These are phyloP conservation scores for Dipteronia sinensis DNA, from an alignment of 345 rosid species.

Conservation along the genomic window DNA sequence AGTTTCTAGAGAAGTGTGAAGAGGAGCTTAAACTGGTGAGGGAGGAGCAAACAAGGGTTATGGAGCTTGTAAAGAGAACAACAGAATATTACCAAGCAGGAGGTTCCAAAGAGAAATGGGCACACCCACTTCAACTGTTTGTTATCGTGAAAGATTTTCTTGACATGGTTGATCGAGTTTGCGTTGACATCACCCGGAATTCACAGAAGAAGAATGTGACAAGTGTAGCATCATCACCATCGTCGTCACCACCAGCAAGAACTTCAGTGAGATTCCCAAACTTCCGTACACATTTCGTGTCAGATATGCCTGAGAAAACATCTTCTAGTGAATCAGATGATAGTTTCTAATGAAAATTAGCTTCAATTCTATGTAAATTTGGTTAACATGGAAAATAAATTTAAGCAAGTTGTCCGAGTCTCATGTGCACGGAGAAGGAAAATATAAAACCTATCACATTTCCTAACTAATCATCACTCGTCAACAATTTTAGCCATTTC, in stretches of 20 bases:
- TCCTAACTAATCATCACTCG: not conserved
- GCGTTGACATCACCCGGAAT: slow-evolving; percentile 55
- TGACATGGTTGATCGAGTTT: slow-evolving; percentile 75
- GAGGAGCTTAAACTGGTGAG: slow-evolving; percentile 57
- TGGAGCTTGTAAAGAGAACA: slow-evolving; percentile 70
- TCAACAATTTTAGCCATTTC: not conserved
- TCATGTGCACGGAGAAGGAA: not conserved
- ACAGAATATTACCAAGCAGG: slow-evolving; percentile 81
- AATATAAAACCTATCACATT: not conserved
- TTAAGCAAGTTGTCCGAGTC: not conserved
- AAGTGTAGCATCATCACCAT: slow-evolving; percentile 28
- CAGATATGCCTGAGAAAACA: slow-evolving; percentile 32
- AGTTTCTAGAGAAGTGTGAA: slow-evolving; percentile 59
- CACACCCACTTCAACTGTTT: slow-evolving; percentile 58
- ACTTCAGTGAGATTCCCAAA: slow-evolving; percentile 37
- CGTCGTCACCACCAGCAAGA: slow-evolving; percentile 30
- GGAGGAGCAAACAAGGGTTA: slow-evolving; percentile 58
- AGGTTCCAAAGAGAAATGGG: slow-evolving; percentile 42
- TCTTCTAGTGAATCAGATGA: slow-evolving; percentile 57
- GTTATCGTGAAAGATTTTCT: slow-evolving; percentile 76
- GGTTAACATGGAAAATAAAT: not conserved
- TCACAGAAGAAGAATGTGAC: slow-evolving; percentile 43
- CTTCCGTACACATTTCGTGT: slow-evolving; percentile 46
- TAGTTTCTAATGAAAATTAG: slow-evolving; percentile 34
- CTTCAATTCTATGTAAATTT: not conserved